Evolutionary conservation across 108 stramenopile genomes (phyloP), one percentile per base, ranked within the genome.

Genomic region (Thalassiosira profunda): DNA sequence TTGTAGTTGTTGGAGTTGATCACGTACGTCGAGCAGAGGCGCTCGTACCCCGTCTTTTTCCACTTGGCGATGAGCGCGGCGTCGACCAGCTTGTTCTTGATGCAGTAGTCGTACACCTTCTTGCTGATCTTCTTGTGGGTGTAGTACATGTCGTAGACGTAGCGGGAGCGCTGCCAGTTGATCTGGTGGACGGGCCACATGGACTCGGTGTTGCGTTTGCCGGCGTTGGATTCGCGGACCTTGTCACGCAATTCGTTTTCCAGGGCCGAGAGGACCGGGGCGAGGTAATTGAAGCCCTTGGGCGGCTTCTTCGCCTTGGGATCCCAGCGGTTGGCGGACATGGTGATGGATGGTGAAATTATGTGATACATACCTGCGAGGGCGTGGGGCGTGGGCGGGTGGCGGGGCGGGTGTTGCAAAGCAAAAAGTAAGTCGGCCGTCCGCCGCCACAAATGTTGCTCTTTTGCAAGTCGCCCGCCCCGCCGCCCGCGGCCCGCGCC

Each of bases 171-270:
- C 78, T 99, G 99, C 97, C 98, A 98, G 52, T 97, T 99, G 83
- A 99, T 98, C 79, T 99, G 99, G 82, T 99, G 97, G 30, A 99
- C 97, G 5, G 99, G 98, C 99, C 99, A 99, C 83, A 98, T 83
- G 46, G 87, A 77, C 87, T 99, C 99, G 25, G 91, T 95, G 66
- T 98, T 99, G 56, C 99, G 96, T 72, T 96, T 93, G n/a, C 93
- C 97, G 53, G 92, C 96, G 62, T 98, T 98, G 45, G 89, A 82
- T 64, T 98, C 97, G 68, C 98, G 97, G 56, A 99, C 96, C 74
- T 94, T 95, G 80, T 98, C 97, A 30, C 99, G 92, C 9, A 99
- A 74, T 84, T 99, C 99, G 62, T 97, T 92, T 59, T 99, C 98
- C 64, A 99, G 86, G 38, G 97, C 96, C 45, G 94, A 95, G 44